phyloP scores from a whole-genome alignment of 306 rosid genomes.

The Vicia sativa region DNA sequence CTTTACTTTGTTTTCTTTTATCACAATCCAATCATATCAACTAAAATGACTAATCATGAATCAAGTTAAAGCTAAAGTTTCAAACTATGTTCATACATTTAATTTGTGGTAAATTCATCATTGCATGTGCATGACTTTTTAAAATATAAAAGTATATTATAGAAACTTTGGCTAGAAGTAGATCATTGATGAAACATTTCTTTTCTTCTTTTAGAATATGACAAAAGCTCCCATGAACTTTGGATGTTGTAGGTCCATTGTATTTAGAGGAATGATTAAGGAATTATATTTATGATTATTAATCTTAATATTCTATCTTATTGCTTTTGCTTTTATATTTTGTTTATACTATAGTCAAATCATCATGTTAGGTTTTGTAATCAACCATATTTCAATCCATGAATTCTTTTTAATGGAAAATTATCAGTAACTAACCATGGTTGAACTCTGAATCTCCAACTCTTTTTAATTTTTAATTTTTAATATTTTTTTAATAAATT shows the following conservation, averaged over 20 bases:
- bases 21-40: slow-evolving; percentile 6
- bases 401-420: too few relatives aligned
- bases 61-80: slow-evolving; percentile 16
- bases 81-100: slow-evolving; percentile 15
- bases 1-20: slow-evolving; percentile 22
- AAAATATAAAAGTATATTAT: slow-evolving; percentile 9
- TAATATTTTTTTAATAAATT: too few relatives aligned
- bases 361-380: not conserved
- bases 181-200: not conserved
- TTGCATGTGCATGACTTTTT: not conserved
- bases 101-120: slow-evolving; percentile 21
- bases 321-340: not conserved
- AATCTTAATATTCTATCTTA: not conserved
- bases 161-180: slow-evolving; percentile 9
- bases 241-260: slow-evolving; percentile 14
- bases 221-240: slow-evolving; percentile 1
- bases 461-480: too few relatives aligned
- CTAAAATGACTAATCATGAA: slow-evolving; percentile 12
- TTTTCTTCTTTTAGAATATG: slow-evolving; percentile 28
- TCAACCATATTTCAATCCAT: not conserved
- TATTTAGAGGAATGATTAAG: not conserved
- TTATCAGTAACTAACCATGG: too few relatives aligned
- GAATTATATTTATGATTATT: not conserved
- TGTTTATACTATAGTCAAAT: not conserved
- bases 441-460: too few relatives aligned